Conservation (phyloP, 495 filamentous ascomycete species). For the Astrothelium subdiscretum region DNA sequence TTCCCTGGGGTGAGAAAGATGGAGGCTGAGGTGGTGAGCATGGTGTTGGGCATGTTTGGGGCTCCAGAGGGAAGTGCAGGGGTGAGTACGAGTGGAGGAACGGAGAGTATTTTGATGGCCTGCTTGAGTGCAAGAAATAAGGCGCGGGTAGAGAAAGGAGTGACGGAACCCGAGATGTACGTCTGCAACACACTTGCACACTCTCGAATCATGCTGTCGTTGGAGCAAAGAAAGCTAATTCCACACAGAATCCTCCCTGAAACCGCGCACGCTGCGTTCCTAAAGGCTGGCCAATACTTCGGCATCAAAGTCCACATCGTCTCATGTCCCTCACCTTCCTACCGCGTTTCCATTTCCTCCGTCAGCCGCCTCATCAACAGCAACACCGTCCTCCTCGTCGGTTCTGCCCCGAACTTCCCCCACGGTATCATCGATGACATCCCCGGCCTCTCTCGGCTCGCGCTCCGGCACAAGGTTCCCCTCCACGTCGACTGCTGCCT, state of each 20-base stretch:
- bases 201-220: slow-evolving; percentile 4
- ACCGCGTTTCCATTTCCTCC: slow-evolving; percentile 67
- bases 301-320: slow-evolving; percentile 90
- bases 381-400: slow-evolving; percentile 93
- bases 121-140: slow-evolving; percentile 81
- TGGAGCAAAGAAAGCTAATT: slow-evolving; percentile 16
- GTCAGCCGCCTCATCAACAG: slow-evolving; percentile 82
- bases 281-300: slow-evolving; percentile 90
- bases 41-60: slow-evolving; percentile 86
- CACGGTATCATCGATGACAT: slow-evolving; percentile 98
- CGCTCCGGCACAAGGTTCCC: slow-evolving; percentile 62
- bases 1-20: slow-evolving; percentile 98
- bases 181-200: slow-evolving; percentile 11
- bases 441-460: slow-evolving; percentile 69
- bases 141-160: slow-evolving; percentile 66
- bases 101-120: slow-evolving; percentile 94
- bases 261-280: slow-evolving; percentile 91
- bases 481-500: slow-evolving; percentile 97
- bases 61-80: slow-evolving; percentile 75
- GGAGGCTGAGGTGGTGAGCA: slow-evolving; percentile 96
- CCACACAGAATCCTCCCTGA: slow-evolving; percentile 71
- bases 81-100: slow-evolving; percentile 85
- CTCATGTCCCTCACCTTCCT: slow-evolving; percentile 68
- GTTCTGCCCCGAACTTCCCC: slow-evolving; percentile 92
- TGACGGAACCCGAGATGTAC: slow-evolving; percentile 93